Evolutionary conservation across 306 rosid genomes (phyloP).

Genomic region (Prunus padus): DNA sequence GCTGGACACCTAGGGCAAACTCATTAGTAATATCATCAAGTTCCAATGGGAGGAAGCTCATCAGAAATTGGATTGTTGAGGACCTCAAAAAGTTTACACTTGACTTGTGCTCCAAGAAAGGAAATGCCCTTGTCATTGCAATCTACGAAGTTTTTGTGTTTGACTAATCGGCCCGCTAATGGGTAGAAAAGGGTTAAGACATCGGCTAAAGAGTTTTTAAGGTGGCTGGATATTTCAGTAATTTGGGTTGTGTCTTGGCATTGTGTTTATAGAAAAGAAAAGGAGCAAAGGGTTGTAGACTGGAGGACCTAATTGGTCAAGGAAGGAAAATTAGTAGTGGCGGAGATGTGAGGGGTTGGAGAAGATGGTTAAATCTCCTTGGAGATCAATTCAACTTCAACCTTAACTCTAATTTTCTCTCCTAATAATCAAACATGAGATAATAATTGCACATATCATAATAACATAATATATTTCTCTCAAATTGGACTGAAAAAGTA

Average conservation of each 20-base stretch:
- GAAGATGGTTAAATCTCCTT: conserved; percentile 5
- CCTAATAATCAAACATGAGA: too few relatives aligned
- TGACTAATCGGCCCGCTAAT: conserved; percentile 20
- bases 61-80: not conserved
- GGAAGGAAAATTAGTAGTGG: conserved; percentile 43
- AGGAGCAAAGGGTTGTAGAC: conserved; percentile 30
- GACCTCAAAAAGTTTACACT: not conserved
- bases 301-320: conserved; percentile 42
- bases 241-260: not conserved
- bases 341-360: conserved; percentile 38
- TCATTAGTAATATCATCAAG: not conserved
- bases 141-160: not conserved
- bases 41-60: conserved; percentile 22
- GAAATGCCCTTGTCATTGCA: conserved; percentile 48
- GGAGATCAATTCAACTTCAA: not conserved
- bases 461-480: too few relatives aligned
- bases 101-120: conserved; percentile 22
- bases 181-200: conserved; percentile 36
- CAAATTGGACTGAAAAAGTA: too few relatives aligned
- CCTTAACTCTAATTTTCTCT: not conserved
- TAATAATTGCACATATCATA: too few relatives aligned
- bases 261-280: conserved; percentile 37
- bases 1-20: conserved; percentile 14
- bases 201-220: conserved; percentile 24
- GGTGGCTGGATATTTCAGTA: conserved; percentile 15